phyloP scores from a whole-genome alignment of 2,329 filamentous ascomycete species.

The Amauroascus niger region DNA sequence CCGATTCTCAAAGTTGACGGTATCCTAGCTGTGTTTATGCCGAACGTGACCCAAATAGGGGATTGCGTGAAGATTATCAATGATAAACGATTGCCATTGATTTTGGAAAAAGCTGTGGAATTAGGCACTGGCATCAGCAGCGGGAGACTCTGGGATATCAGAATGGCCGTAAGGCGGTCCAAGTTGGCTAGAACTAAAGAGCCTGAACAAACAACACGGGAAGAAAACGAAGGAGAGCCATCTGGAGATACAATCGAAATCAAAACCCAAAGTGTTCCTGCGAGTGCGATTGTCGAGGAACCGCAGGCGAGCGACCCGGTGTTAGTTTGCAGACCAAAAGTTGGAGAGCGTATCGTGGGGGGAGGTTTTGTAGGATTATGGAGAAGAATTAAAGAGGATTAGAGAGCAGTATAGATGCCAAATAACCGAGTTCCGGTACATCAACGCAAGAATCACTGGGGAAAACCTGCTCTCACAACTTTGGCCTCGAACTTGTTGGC shows the following conservation, averaged over 20 bases:
- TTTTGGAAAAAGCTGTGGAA: slow-evolving; percentile 39
- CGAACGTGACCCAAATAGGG: slow-evolving; percentile 67
- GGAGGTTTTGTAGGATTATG: slow-evolving; percentile 46
- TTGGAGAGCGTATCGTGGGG: slow-evolving; percentile 39
- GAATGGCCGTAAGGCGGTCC: slow-evolving; percentile 31
- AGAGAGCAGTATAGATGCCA: neutral
- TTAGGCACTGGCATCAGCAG: slow-evolving; percentile 38
- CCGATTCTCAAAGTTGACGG: slow-evolving; percentile 54
- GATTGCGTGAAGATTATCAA: slow-evolving; percentile 51
- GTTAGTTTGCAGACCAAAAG: slow-evolving; percentile 45
- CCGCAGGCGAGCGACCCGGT: slow-evolving; percentile 14
- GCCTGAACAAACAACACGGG: slow-evolving; percentile 23
- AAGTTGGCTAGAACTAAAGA: neutral
- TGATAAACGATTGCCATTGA: slow-evolving; percentile 45
- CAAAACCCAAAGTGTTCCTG: neutral
- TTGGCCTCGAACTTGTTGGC: neutral
- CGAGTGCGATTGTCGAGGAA: slow-evolving; percentile 1
- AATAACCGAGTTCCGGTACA: neutral
- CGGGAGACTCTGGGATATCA: slow-evolving; percentile 42
- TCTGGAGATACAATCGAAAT: slow-evolving; percentile 12
- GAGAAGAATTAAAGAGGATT: slow-evolving; percentile 31
- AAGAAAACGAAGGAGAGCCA: slow-evolving; percentile 22
- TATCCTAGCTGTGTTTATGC: slow-evolving; percentile 60
- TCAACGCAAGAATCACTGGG: neutral
- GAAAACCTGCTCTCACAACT: slow-evolving; percentile 1